These are phyloP conservation scores for Lathyrus tuberosus DNA, from an alignment of 306 rosid genomes.

Conservation along the genomic window DNA sequence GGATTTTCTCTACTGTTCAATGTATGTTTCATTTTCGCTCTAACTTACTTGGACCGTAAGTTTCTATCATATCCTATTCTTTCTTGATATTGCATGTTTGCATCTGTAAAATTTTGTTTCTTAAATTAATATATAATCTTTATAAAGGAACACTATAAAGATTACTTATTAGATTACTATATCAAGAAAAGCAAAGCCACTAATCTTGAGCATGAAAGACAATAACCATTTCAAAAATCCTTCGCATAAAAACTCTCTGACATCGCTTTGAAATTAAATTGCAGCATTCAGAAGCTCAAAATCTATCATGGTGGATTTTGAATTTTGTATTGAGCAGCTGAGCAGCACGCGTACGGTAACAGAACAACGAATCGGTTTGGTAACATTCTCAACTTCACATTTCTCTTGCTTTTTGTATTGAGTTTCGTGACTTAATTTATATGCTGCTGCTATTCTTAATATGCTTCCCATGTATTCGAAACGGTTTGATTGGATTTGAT, in stretches of 20 bases:
- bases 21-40: constrained; percentile 52
- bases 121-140: constrained; percentile 1
- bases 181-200: constrained; percentile 30
- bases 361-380: too few species aligned
- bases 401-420: too few species aligned
- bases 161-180: neutral
- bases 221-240: neutral
- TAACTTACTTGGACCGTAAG: constrained; percentile 70
- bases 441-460: too few species aligned
- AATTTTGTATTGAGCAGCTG: too few species aligned
- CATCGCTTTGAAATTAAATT: constrained; percentile 27
- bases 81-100: neutral
- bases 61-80: constrained; percentile 9
- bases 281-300: constrained; percentile 58
- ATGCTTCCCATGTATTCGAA: too few species aligned
- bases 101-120: neutral
- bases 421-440: too few species aligned
- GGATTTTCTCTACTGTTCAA: constrained; percentile 68
- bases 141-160: constrained; percentile 2
- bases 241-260: constrained; percentile 4
- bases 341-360: too few species aligned
- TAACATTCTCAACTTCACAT: too few species aligned
- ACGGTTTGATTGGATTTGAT: too few species aligned
- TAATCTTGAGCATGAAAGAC: neutral
- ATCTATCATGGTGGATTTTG: constrained; percentile 50